Conservation (phyloP, 1,139 yeast species). For the Geotrichum bryndzae region DNA sequence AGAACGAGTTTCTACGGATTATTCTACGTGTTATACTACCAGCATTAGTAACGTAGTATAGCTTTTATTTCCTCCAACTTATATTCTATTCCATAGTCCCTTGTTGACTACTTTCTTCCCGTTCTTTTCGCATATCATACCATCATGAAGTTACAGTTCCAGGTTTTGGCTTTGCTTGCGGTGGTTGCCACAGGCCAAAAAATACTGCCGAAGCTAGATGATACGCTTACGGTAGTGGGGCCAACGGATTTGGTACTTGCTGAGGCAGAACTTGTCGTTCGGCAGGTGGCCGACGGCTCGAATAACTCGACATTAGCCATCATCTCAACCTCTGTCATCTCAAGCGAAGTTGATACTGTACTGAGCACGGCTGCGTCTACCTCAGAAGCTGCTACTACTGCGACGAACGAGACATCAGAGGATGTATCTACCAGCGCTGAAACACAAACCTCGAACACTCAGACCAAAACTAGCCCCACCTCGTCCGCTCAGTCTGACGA, state of each 20-base stretch:
- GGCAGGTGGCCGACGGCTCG: neutral
- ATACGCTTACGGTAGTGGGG: neutral
- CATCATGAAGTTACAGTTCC: neutral
- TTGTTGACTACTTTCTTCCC: neutral
- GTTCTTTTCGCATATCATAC: neutral
- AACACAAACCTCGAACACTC: neutral
- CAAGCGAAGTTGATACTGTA: neutral
- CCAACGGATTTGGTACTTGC: neutral
- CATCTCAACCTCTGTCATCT: neutral
- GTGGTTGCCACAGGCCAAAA: neutral
- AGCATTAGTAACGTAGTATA: neutral
- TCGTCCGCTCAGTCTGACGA: neutral
- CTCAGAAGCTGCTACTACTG: neutral
- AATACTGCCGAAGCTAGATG: neutral
- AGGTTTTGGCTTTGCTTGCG: neutral
- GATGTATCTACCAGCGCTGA: neutral
- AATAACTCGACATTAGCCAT: neutral
- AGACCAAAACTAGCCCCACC: neutral
- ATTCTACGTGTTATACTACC: neutral
- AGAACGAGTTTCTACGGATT: neutral
- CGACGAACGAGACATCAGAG: neutral
- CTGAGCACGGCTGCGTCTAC: neutral
- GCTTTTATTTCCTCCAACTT: neutral
- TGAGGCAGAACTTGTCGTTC: neutral
- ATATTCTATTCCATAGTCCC: neutral